Base-by-base conservation (phyloP, 164 flowering plant genomes). In the Sedum album region DNA sequence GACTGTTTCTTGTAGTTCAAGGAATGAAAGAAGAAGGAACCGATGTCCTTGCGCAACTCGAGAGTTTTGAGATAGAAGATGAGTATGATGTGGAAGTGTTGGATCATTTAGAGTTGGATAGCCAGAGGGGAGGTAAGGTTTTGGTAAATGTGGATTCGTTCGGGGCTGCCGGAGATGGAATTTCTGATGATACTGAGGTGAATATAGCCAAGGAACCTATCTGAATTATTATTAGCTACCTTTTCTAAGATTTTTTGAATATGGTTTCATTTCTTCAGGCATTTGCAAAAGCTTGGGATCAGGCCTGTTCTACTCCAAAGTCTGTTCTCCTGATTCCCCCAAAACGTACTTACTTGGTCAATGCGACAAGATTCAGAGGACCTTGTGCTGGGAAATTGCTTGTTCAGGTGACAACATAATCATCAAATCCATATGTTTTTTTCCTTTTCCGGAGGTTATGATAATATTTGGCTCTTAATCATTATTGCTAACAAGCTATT, bases 101-200 rank as follows among this genome's bases (percentile, higher is more conserved):
- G 20, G 57, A 60, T 31, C 20, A 23, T n/a, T 76, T 81, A 9
- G 77, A 72, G 11, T 81, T 80, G 85, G 68, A 65, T 49, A 83
- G 87, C 68, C 70, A 76, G 64, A 74, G 69, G 30, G 79, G 80
- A 44, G 72, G 71, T 36, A 86, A 85, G 76, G 78, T 79, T 76
- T 76, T 88, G 67, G 87, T 91, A 48, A 91, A 87, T 78, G 97
- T 91, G 51, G 95, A 91, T 75, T 74, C 80, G 73, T 90, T 88
- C 75, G 96, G 95, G 68, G 97, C 99, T 35, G 87, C 69, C 68
- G 99, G 99, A 49, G 92, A 94, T 86, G 99, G 97, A 53, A 74
- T 81, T 71, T 68, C 96, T 49, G 99, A 94, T 87, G 97, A 94
- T 76, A 91, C 99, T 21, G 77, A 85, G 93, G 97, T 89, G 65